Percentiles rank a stretch among this genome's conserved stretches.
These are phyloP conservation scores for Phytopythium vexans DNA, from an alignment of 352 stramenopile species.

Conservation along the genomic window DNA sequence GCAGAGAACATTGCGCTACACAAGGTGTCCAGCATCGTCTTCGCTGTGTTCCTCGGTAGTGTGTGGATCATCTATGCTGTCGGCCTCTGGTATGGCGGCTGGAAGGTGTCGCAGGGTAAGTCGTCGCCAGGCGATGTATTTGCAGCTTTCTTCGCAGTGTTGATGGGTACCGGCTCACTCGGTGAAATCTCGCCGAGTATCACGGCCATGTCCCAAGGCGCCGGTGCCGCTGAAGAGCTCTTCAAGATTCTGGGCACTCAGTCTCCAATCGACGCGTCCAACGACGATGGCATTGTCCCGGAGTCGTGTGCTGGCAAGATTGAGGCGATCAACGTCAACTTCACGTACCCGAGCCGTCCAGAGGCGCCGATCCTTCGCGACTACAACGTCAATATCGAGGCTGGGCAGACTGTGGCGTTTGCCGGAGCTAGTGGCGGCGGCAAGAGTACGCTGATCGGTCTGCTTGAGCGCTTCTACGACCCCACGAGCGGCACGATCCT, in stretches of 20 bases:
- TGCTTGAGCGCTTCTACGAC: constrained; percentile 90
- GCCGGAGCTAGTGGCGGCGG: constrained; percentile 27
- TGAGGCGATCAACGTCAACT: constrained; percentile 46
- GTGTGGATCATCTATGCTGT: constrained; percentile 44
- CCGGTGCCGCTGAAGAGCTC: constrained; percentile 30
- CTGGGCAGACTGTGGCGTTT: constrained; percentile 27
- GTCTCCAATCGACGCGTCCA: constrained; percentile 42
- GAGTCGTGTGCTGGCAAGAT: constrained; percentile 30
- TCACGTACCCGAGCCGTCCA: constrained; percentile 69
- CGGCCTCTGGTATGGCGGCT: constrained; percentile 56
- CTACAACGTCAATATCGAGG: constrained; percentile 34
- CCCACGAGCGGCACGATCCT: constrained; percentile 58
- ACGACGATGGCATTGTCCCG: constrained; percentile 18
- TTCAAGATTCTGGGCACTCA: constrained; percentile 48
- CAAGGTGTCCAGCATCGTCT: constrained; percentile 15
- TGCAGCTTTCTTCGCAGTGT: constrained; percentile 33
- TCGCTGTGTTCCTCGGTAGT: constrained; percentile 33
- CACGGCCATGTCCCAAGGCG: constrained; percentile 31
- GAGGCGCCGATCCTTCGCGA: constrained; percentile 22
- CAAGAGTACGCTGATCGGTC: constrained; percentile 41
- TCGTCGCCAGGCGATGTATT: constrained; percentile 32
- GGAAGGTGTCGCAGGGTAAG: constrained; percentile 29
- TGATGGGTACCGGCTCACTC: constrained; percentile 39
- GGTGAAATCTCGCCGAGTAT: constrained; percentile 43
- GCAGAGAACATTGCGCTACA: constrained; percentile 24